Evolutionary conservation across 192 early-diverging fungal genomes (phyloP), one percentile per base, ranked within the genome.

Genomic region (Backusella australiensis): DNA sequence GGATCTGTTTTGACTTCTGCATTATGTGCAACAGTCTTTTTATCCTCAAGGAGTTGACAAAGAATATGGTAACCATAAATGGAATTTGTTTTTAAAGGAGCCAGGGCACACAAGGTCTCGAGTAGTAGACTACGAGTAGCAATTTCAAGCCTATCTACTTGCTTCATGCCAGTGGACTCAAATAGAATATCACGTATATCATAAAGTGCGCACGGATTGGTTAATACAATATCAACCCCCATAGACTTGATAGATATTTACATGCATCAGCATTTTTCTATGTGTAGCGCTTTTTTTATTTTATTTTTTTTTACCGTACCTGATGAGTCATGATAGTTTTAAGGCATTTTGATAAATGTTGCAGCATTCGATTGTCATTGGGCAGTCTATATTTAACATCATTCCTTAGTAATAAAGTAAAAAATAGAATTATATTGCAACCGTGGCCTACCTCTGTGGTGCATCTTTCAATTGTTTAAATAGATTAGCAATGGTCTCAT

Each of bases 241-340:
- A 32, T 52, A 53, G 38, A 68, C 78, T 83, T 78, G 65, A 34
- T 59, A 70, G 42, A 67, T 32, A 44, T 44, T 17, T 44, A 44
- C 42, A 44, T 44, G 15, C 42, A 44, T 44, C 42, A 44, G 42
- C 42, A 44, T 44, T 44, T 44, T 44, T 44, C 42, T 36, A 69
- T 69, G 69, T 34, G 59, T 39, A 32, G 39, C 3, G 34, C 38
- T 29, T 29, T 32, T 23, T 35, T 23, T n/a, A n/a, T 42, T 44
- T 44, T 49, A n/a, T 21, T 46, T 46, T 46, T 49, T 49, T 49
- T 49, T 49, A 52, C 46, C 19, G 65, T 77, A 83, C 81, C 76
- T 83, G 75, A 44, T 83, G 82, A 8, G 78, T 78, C 72, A 80
- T 83, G 17, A 83, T 71, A n/a, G 76, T 77, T 63, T 78, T 80